Conservation (phyloP, 129 eudicot species). For the Tagetes patula region DNA sequence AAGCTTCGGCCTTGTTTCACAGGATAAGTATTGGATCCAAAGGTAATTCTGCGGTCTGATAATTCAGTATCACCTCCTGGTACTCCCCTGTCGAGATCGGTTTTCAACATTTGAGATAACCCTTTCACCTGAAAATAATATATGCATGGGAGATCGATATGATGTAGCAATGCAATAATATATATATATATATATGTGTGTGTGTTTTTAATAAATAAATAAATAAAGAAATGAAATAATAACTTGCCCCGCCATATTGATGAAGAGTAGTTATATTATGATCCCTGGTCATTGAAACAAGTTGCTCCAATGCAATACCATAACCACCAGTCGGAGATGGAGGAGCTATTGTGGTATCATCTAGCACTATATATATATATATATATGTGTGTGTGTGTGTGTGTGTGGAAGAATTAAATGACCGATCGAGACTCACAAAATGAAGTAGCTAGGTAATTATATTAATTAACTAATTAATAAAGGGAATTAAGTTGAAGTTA, state of each 20-base stretch:
- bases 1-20: slow-evolving; percentile 71
- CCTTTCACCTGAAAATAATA: slow-evolving; percentile 57
- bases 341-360: slow-evolving; percentile 46
- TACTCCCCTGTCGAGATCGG: slow-evolving; percentile 62
- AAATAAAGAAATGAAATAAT: too few relatives aligned
- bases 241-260: slow-evolving; percentile 89
- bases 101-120: slow-evolving; percentile 59
- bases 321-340: slow-evolving; percentile 60
- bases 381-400: background rate
- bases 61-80: slow-evolving; percentile 53
- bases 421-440: too few relatives aligned
- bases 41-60: slow-evolving; percentile 52
- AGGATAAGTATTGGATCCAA: slow-evolving; percentile 92
- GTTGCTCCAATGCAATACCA: slow-evolving; percentile 73
- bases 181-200: too few relatives aligned
- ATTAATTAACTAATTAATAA: background rate
- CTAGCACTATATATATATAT: slow-evolving; percentile 45
- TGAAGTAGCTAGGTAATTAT: too few relatives aligned
- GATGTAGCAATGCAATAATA: too few relatives aligned
- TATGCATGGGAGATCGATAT: background rate
- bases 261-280: slow-evolving; percentile 53
- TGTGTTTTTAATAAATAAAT: too few relatives aligned
- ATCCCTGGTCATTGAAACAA: slow-evolving; percentile 71
- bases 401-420: too few relatives aligned
- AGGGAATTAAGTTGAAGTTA: slow-evolving; percentile 29